Evolutionary conservation across 352 stramenopile species (phyloP).

Genomic region (Pythium periplocum): DNA sequence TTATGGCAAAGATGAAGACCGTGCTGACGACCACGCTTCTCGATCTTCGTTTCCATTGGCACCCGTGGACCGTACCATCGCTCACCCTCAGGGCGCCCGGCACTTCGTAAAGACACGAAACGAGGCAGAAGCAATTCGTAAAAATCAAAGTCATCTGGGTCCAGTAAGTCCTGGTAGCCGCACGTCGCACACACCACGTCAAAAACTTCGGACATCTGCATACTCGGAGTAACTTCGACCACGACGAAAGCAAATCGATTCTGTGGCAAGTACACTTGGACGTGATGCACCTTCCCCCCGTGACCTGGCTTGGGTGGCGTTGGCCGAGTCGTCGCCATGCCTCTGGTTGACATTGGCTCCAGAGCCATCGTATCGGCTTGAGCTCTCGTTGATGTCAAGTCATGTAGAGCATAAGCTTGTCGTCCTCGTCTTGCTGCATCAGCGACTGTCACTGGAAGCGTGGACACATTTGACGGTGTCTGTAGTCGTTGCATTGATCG

Average conservation of each 20-base stretch:
- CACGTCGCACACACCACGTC: slow-evolving; percentile 72
- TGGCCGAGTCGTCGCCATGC: slow-evolving; percentile 18
- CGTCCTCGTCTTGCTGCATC: slow-evolving; percentile 36
- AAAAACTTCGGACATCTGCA: slow-evolving; percentile 69
- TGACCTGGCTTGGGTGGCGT: slow-evolving; percentile 44
- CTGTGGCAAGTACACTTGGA: slow-evolving; percentile 82
- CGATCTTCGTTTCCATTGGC: slow-evolving; percentile 49
- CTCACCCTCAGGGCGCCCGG: slow-evolving; percentile 75
- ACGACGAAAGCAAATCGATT: slow-evolving; percentile 83
- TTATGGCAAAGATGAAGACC: slow-evolving; percentile 84
- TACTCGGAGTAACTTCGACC: slow-evolving; percentile 49
- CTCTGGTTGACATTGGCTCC: slow-evolving; percentile 61
- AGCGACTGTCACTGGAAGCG: slow-evolving; percentile 16
- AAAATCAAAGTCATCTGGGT: slow-evolving; percentile 80
- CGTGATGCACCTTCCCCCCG: slow-evolving; percentile 27
- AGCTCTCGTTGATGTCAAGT: slow-evolving; percentile 46
- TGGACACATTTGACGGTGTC: slow-evolving; percentile 39
- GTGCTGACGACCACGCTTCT: slow-evolving; percentile 53
- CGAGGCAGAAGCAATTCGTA: slow-evolving; percentile 76
- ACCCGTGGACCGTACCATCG: slow-evolving; percentile 79
- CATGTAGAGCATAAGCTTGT: slow-evolving; percentile 38
- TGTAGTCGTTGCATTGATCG: slow-evolving; percentile 65
- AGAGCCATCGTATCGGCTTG: slow-evolving; percentile 51
- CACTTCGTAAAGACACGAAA: slow-evolving; percentile 83
- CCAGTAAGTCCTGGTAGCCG: slow-evolving; percentile 63